Evolutionary conservation across 148 eudicot species (phyloP), one percentile per base, ranked within the genome.

Genomic region (Rhododendron henanense): DNA sequence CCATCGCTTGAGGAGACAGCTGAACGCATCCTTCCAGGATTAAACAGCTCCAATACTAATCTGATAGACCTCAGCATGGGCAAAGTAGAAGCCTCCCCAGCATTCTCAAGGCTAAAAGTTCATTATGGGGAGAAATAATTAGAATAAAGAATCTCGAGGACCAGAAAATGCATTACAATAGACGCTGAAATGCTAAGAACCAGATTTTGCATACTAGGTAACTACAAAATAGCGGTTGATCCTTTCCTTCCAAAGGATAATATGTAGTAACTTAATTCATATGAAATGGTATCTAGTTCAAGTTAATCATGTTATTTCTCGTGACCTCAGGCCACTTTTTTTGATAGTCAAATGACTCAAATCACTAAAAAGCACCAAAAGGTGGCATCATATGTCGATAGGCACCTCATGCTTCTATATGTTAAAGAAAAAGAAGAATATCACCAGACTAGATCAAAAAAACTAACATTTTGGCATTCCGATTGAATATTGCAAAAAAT

Each of bases 31-130:
- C 41, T 85, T 48, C 86, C 90, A 33, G 91, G 83, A 81, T 93
- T 88, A 67, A 95, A 89, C 81, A 94, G 94, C 90, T 93, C 96
- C 89, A 95, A 79, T 80, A 90, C 86, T 89, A 92, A 87, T 88
- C 99, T 94, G 87, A 93, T 93, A 41, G 98, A 94, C 89, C 95
- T 93, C 88, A 97, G 89, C 94, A 97, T 94, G 85, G 98, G 94
- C 91, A 97, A 88, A 88, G 92, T 88, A 82, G 96, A 94, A 86
- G 80, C 90, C 88, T 97, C 99, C 83, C 98, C 99, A 86, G 99
- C 98, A 92, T 95, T 95, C 88, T 97, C 99, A 53, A 97, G 94
- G 90, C 98, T 97, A 94, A 59, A 90, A 76, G 87, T 69, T 79
- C 85, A 86, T 86, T 84, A 33, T 73, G 78, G 81, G 85, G 25